Base-by-base conservation (phyloP, 805 yeast genomes). In the Lachancea meyersii region DNA sequence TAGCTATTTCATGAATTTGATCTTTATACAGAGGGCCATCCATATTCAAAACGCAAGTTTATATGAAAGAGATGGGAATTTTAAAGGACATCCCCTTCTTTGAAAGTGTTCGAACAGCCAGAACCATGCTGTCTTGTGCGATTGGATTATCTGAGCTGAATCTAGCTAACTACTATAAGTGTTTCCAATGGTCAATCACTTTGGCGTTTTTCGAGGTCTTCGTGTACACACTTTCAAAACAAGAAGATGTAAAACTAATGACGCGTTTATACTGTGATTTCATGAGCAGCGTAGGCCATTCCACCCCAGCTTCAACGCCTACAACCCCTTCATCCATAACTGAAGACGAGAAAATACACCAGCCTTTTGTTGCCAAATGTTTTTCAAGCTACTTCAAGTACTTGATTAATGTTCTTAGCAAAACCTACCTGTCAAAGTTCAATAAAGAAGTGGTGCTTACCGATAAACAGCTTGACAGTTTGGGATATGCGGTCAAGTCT, bases 121-220 rank as follows among this genome's bases (percentile, higher is more conserved):
- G 44, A n/a, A 13, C 21, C 10, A 30, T 30, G 20, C 30, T 40
- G 8, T 18, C 24, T 5, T 13, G 14, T 11, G 39, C 39, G 27
- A 4, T 19, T 6, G 35, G 22, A 24, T 4, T 33, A 21, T 27
- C 17, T 21, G 37, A 40, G 14, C 35, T 22, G 5, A 30, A 34
- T 17, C n/a, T 40, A 21, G 28, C 27, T 10, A 36, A 31, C 23
- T 35, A 28, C 19, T 35, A 13, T 28, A 40, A 28, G 11, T 22
- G 39, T 5, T 34, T 35, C 21, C 38, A 40, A 28, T 40, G 44
- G 44, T 8, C 35, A 3, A 27, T 40, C 13, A 40, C 13, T 14
- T 16, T 40, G 38, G 44, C 44, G 8, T 40, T 40, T 17, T 40
- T 40, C 20, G 44, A 40, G 7, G 16, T 40, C 9, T 40, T 40